Evolutionary conservation across 73 alveolate species (phyloP).

Genomic region (Paramecium tetraurelia): DNA sequence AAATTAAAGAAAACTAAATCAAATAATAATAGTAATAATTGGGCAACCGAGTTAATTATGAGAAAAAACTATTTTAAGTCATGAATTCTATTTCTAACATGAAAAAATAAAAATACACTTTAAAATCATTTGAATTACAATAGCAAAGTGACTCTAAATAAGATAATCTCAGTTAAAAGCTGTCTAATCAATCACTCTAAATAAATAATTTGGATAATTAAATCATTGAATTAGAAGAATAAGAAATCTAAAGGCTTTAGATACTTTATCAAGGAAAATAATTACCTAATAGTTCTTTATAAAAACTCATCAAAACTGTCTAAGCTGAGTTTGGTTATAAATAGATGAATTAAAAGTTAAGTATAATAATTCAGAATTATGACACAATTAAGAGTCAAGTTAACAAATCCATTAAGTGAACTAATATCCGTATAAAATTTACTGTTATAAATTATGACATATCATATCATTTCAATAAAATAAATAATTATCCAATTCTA

Average conservation of each 20-base stretch:
- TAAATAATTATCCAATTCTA: conserved; percentile 32
- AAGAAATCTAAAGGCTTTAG: not conserved
- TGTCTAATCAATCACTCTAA: not conserved
- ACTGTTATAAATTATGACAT: not conserved
- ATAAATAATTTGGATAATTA: not conserved
- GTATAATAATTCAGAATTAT: not conserved
- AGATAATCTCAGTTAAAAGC: not conserved
- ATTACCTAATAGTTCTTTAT: conserved; percentile 20
- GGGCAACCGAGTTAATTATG: not conserved
- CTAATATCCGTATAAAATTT: not conserved
- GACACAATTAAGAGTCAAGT: not conserved
- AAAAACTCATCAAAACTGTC: not conserved
- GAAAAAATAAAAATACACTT: not conserved
- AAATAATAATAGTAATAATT: not conserved
- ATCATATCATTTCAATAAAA: not conserved
- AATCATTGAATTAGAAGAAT: not conserved
- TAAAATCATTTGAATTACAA: not conserved
- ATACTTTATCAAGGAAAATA: not conserved
- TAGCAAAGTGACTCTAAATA: not conserved
- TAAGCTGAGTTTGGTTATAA: conserved; percentile 30
- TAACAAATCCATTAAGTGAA: not conserved
- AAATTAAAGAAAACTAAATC: not conserved
- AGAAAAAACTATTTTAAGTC: conserved; percentile 14
- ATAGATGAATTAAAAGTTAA: not conserved
- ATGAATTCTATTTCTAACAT: not conserved